Evolutionary conservation across 176 grass and related monocot genomes (phyloP).

Genomic region (Phyllostachys edulis): DNA sequence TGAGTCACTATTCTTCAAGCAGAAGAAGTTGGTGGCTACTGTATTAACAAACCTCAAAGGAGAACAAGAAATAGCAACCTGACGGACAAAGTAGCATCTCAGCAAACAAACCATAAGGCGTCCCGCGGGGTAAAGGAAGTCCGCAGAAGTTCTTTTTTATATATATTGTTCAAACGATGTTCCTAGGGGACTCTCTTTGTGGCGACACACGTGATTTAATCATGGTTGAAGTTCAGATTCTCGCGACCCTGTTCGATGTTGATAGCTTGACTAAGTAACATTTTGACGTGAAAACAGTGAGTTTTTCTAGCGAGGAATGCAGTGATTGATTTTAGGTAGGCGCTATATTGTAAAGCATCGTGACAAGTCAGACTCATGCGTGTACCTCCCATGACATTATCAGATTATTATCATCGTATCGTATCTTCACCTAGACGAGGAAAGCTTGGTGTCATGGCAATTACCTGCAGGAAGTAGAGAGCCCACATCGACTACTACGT

Average conservation of each 20-base stretch:
- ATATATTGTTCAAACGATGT: neutral
- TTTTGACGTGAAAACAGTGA: neutral
- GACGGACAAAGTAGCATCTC: neutral
- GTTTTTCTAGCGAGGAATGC: neutral
- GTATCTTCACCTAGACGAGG: neutral
- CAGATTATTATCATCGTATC: neutral
- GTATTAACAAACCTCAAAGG: neutral
- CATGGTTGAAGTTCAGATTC: neutral
- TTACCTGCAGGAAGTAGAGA: neutral
- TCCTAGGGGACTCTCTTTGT: neutral
- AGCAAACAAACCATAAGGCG: neutral
- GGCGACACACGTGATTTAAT: neutral
- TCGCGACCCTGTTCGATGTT: neutral
- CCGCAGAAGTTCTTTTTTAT: no score
- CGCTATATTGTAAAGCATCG: neutral
- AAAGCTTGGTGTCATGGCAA: neutral
- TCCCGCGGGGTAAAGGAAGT: no score
- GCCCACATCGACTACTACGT: neutral
- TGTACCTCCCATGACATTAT: neutral
- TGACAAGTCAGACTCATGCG: neutral
- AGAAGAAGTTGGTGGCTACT: conserved; percentile 18
- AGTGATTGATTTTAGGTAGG: neutral
- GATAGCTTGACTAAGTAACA: neutral
- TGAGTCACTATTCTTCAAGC: conserved; percentile 7
- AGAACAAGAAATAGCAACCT: neutral